Conservation (phyloP, 768 basidiomycete species). For the Leccinum rimulosum region DNA sequence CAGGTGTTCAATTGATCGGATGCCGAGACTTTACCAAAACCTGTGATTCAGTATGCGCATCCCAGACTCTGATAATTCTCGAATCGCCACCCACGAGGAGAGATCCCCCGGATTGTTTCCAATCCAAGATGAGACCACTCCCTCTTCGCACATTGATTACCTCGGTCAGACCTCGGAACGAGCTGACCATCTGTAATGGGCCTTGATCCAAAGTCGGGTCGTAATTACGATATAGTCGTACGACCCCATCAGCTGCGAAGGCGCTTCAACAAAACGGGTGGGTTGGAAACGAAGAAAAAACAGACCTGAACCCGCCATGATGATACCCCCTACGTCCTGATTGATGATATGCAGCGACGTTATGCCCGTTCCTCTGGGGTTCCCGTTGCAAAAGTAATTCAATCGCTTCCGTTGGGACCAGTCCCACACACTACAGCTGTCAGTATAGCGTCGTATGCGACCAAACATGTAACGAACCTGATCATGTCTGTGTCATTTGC, state of each 20-base stretch:
- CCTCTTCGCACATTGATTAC: slow-evolving; percentile 72
- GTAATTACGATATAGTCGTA: slow-evolving; percentile 91
- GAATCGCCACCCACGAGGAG: slow-evolving; percentile 92
- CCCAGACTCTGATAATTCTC: slow-evolving; percentile 88
- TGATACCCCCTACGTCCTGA: slow-evolving; percentile 89
- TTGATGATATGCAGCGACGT: slow-evolving; percentile 92
- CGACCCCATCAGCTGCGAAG: slow-evolving; percentile 78
- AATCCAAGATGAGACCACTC: slow-evolving; percentile 83
- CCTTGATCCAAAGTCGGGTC: slow-evolving; percentile 69
- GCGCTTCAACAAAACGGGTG: neutral
- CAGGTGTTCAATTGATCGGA: neutral
- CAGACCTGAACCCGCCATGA: slow-evolving; percentile 83
- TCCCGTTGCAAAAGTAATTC: slow-evolving; percentile 86
- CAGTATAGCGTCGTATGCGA: neutral
- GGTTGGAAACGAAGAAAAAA: slow-evolving; percentile 2
- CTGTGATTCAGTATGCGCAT: slow-evolving; percentile 85
- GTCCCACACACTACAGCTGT: slow-evolving; percentile 76
- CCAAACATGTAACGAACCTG: slow-evolving; percentile 47
- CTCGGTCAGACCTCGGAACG: slow-evolving; percentile 87
- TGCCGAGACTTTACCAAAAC: slow-evolving; percentile 51
- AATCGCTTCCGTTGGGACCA: slow-evolving; percentile 82
- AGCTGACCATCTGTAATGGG: slow-evolving; percentile 87
- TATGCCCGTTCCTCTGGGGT: slow-evolving; percentile 75
- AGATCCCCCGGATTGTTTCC: slow-evolving; percentile 87
- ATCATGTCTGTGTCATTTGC: slow-evolving; percentile 86